Evolutionary conservation across 257 asterid species (phyloP), one percentile per base, ranked within the genome.

Genomic region (Solanum lignicaule): DNA sequence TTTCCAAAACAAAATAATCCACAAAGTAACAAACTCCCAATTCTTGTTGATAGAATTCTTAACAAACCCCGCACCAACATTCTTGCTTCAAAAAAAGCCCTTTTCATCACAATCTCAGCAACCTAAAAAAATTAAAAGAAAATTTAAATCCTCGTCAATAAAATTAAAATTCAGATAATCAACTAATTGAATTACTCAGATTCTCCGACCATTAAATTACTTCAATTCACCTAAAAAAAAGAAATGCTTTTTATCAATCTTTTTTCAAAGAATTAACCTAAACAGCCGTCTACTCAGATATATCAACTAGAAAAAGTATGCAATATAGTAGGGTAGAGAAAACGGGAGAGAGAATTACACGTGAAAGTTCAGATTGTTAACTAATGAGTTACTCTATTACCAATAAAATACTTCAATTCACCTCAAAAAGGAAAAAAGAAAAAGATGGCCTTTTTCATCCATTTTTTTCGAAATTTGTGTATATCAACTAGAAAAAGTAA

Each of bases 1-100:
- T 83, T 62, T 31, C 91, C 87, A 32, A 95, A 72, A 88, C 95
- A 86, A 23, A 86, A 75, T 2, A 35, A 36, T 35, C 99, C 99
- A 92, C 99, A 94, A 0, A 96, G 58, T 79, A 95, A 55, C 10
- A 95, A 52, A 13, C 95, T 94, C 71, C 99, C 99, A 36, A 96
- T 12, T 87, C 98, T 93, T 14, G 93, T 93, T 10, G 98, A 94
- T 21, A 96, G 92, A 7, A 93, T 55, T 52, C n/a, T 91, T 83
- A 95, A 33, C 52, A 93, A 11, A 38, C 32, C 75, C 87, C 92
- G 90, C 33, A 93, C 92, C 92, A 96, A 18, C 7, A 95, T 48
- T 68, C 36, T 88, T 2, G 89, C 93, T 86, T 96, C 99, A 18
- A 87, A 20, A 68, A 91, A 93, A 3, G 23, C 95, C 90, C 92